Evolutionary conservation across 495 filamentous ascomycete genomes (phyloP).

Genomic region (Copromyces sp.): DNA sequence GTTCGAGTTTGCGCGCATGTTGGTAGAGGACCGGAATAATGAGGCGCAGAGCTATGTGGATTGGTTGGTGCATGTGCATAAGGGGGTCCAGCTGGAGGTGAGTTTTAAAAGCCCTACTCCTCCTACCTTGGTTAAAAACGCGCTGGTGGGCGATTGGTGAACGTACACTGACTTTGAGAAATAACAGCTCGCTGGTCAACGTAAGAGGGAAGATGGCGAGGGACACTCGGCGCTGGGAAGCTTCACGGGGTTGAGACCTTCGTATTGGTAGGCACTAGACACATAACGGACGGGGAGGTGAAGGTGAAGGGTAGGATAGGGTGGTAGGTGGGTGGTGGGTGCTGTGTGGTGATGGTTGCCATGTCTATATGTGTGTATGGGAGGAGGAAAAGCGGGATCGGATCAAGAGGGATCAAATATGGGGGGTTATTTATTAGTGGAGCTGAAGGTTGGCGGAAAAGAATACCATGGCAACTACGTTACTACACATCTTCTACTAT

Average conservation of each 20-base stretch:
- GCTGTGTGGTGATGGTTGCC: neutral
- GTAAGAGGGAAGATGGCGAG: slow-evolving; percentile 60
- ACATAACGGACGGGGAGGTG: neutral
- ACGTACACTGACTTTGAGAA: neutral
- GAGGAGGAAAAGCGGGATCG: neutral
- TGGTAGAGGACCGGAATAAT: slow-evolving; percentile 94
- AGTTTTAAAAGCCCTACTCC: neutral
- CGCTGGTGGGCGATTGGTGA: neutral
- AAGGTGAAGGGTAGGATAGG: neutral
- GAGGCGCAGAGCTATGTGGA: slow-evolving; percentile 97
- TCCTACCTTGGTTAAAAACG: neutral
- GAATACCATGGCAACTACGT: neutral
- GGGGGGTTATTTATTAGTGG: neutral
- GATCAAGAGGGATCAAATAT: neutral
- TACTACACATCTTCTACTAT: neutral
- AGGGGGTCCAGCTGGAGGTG: slow-evolving; percentile 82
- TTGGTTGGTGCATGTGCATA: slow-evolving; percentile 93
- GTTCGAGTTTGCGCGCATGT: slow-evolving; percentile 84
- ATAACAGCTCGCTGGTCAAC: slow-evolving; percentile 55
- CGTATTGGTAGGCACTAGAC: slow-evolving; percentile 48
- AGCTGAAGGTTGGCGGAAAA: slow-evolving; percentile 1
- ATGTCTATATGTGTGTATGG: neutral
- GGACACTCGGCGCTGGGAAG: slow-evolving; percentile 47
- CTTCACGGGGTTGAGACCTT: slow-evolving; percentile 59
- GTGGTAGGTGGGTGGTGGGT: neutral